Evolutionary conservation across 306 rosid species (phyloP).

Genomic region (Trichosanthes cucumerina): DNA sequence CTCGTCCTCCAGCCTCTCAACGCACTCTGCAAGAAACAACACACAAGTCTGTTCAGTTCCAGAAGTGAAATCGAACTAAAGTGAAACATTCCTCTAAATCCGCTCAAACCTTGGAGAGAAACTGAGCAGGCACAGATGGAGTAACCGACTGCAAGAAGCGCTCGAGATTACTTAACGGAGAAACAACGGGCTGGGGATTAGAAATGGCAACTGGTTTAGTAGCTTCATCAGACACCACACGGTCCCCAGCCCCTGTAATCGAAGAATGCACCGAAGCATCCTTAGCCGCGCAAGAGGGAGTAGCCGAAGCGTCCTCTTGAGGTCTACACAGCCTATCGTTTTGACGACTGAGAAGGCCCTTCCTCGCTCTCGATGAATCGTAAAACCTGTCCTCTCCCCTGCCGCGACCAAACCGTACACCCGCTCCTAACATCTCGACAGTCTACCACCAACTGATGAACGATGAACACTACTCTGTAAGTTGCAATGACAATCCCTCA

Average conservation of each 20-base stretch:
- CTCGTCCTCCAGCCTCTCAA: slow-evolving; percentile 15
- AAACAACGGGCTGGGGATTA: not conserved
- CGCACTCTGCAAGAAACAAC: slow-evolving; percentile 14
- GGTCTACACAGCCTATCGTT: slow-evolving; percentile 10
- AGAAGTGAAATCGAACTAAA: not conserved
- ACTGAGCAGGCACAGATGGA: slow-evolving; percentile 57
- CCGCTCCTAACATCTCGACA: slow-evolving; percentile 52
- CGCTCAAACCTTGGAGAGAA: slow-evolving; percentile 43
- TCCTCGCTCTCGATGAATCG: slow-evolving; percentile 40
- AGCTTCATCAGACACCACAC: slow-evolving; percentile 25
- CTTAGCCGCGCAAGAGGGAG: not conserved
- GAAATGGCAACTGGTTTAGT: slow-evolving; percentile 7
- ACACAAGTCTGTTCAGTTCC: not conserved
- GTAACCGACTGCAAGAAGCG: slow-evolving; percentile 59
- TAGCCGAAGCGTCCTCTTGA: slow-evolving; percentile 3
- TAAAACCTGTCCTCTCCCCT: slow-evolving; percentile 67
- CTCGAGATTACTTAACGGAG: slow-evolving; percentile 45
- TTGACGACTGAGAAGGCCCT: slow-evolving; percentile 20
- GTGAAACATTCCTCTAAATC: not conserved
- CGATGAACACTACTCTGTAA: slow-evolving; percentile 1
- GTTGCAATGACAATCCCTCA: slow-evolving; percentile 15
- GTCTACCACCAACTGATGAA: not conserved
- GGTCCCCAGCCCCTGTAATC: slow-evolving; percentile 25
- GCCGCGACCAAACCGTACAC: slow-evolving; percentile 41
- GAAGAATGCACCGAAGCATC: not conserved